Evolutionary conservation across 2,329 filamentous ascomycete species (phyloP).

Genomic region (Gaeumannomyces tritici): DNA sequence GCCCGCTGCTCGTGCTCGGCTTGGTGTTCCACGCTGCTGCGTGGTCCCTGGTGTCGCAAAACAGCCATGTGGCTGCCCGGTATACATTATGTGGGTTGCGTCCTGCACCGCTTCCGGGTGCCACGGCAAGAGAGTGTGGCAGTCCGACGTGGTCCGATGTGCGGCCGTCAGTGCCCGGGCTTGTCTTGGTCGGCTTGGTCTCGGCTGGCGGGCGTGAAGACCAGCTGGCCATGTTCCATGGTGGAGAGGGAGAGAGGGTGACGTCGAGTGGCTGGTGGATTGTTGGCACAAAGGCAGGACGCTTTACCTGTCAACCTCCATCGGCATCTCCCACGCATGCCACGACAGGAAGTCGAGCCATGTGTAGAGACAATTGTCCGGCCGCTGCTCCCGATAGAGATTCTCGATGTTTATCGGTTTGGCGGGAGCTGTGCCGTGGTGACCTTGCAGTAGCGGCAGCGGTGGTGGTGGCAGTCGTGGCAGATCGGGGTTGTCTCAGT

Average conservation of each 20-base stretch:
- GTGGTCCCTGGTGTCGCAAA: not conserved
- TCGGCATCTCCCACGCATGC: not conserved
- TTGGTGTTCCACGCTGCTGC: not conserved
- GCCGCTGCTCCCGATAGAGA: not conserved
- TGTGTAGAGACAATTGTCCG: not conserved
- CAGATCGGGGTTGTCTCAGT: not conserved
- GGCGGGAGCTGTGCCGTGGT: not conserved
- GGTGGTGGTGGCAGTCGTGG: not conserved
- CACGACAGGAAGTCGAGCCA: not conserved
- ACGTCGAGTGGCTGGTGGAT: not conserved
- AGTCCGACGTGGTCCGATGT: not conserved
- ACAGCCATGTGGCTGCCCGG: not conserved
- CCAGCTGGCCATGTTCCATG: too few species aligned
- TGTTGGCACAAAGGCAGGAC: not conserved
- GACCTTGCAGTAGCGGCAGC: not conserved
- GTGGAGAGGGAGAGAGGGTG: too few species aligned
- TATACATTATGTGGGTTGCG: too few species aligned
- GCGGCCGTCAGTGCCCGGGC: not conserved
- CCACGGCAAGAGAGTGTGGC: too few species aligned
- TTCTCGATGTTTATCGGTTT: not conserved
- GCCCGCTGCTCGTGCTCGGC: not conserved
- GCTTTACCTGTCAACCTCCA: not conserved
- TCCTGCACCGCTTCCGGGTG: too few species aligned
- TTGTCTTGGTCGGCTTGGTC: not conserved
- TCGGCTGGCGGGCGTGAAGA: not conserved